Conservation (phyloP, 345 rosid species). For the Citrus inodora region DNA sequence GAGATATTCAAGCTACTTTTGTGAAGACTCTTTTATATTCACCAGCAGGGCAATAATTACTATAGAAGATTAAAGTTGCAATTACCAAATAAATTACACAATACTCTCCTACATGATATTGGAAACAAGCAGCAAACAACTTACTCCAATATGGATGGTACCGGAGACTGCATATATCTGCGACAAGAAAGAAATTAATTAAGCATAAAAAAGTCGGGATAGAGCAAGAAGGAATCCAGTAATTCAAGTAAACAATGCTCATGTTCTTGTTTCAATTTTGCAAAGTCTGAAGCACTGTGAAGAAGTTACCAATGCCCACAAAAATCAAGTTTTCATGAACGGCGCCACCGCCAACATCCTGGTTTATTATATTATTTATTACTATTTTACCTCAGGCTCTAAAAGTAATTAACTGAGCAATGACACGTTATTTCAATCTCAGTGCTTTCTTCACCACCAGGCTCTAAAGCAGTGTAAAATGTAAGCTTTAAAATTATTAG, state of each 20-base stretch:
- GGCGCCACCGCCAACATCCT: neutral
- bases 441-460: neutral
- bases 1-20: slow-evolving; percentile 1
- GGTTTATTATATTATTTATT: too few relatives aligned
- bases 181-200: slow-evolving; percentile 14
- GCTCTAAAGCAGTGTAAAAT: neutral
- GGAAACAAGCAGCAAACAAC: slow-evolving; percentile 9
- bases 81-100: neutral
- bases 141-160: slow-evolving; percentile 81
- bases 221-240: slow-evolving; percentile 8
- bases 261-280: too few relatives aligned
- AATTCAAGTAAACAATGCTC: neutral
- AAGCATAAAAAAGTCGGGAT: neutral
- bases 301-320: neutral
- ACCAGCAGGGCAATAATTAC: neutral
- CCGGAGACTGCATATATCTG: slow-evolving; percentile 90
- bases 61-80: neutral
- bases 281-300: neutral
- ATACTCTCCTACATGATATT: neutral
- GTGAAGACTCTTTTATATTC: neutral
- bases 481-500: neutral
- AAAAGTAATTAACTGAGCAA: neutral
- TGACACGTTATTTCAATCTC: neutral
- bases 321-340: neutral
- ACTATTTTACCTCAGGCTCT: too few relatives aligned